Evolutionary conservation across 2,329 filamentous ascomycete genomes (phyloP).

Genomic region (Hypoxylon sp.): DNA sequence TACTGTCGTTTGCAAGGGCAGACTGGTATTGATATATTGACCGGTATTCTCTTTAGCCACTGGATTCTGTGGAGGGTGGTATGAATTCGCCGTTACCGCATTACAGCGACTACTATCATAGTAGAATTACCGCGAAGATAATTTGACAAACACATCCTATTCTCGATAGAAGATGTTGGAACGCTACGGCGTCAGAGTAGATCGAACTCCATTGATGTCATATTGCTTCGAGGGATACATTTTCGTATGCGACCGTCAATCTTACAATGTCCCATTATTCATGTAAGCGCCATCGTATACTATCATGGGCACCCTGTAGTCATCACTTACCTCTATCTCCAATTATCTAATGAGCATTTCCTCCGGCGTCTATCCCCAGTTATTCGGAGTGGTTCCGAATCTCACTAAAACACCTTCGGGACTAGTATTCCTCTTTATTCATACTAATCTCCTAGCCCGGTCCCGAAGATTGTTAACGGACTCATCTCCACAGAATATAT

Average conservation of each 20-base stretch:
- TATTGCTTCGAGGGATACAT: neutral
- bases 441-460: neutral
- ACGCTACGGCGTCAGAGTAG: neutral
- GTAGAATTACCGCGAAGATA: slow-evolving; percentile 16
- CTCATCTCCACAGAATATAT: slow-evolving; percentile 9
- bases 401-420: neutral
- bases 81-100: slow-evolving; percentile 7
- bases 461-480: neutral
- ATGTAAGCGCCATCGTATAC: neutral
- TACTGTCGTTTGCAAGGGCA: slow-evolving; percentile 2
- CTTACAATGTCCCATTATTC: slow-evolving; percentile 6
- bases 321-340: neutral
- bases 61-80: neutral
- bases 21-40: slow-evolving; percentile 3
- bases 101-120: slow-evolving; percentile 2
- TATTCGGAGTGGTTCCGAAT: slow-evolving; percentile 8
- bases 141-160: slow-evolving; percentile 18
- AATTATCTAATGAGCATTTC: neutral
- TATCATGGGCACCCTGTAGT: neutral
- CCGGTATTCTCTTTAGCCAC: neutral
- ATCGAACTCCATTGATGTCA: neutral
- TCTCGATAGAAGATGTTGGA: neutral
- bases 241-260: neutral
- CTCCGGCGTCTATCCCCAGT: neutral
- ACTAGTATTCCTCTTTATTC: neutral